A percentile compares a stretch with the other conserved stretches of the same genome.
Evolutionary conservation across 441 rosid species (phyloP).

Genomic region (Syzygium malaccense): DNA sequence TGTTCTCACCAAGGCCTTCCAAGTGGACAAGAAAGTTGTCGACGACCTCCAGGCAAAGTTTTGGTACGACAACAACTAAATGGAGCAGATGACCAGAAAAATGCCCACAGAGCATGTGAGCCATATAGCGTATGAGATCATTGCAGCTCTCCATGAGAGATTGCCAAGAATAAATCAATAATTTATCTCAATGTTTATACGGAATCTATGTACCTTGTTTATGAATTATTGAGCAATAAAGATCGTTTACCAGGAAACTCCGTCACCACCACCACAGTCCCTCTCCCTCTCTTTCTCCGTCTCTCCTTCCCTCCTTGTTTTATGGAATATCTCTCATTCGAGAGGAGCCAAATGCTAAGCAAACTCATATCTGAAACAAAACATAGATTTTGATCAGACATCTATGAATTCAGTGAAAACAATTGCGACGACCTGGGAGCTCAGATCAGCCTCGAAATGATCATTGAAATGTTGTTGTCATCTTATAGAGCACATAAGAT

Average conservation of each 20-base stretch:
- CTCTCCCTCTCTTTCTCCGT: not conserved
- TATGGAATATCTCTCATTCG: not conserved
- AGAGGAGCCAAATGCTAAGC: not conserved
- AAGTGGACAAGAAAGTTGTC: not conserved
- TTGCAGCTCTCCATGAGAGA: not conserved
- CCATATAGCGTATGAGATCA: not conserved
- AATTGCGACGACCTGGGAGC: no score
- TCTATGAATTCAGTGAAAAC: not conserved
- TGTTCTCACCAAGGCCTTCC: not conserved
- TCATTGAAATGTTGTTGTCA: no score
- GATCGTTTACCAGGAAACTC: not conserved
- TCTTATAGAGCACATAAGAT: no score
- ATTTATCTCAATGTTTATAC: not conserved
- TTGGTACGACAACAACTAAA: not conserved
- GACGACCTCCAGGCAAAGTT: not conserved
- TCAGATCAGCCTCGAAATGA: not conserved
- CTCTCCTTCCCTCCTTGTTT: not conserved
- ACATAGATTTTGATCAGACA: not conserved
- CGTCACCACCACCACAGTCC: not conserved
- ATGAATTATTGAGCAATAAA: not conserved
- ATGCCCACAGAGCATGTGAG: not conserved
- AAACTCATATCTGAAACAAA: not conserved
- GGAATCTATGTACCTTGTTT: not conserved
- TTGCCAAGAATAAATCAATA: not conserved
- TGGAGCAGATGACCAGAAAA: not conserved